These are phyloP conservation scores for Pyrus hybrid DNA, from an alignment of 331 rosid species.

Conservation along the genomic window DNA sequence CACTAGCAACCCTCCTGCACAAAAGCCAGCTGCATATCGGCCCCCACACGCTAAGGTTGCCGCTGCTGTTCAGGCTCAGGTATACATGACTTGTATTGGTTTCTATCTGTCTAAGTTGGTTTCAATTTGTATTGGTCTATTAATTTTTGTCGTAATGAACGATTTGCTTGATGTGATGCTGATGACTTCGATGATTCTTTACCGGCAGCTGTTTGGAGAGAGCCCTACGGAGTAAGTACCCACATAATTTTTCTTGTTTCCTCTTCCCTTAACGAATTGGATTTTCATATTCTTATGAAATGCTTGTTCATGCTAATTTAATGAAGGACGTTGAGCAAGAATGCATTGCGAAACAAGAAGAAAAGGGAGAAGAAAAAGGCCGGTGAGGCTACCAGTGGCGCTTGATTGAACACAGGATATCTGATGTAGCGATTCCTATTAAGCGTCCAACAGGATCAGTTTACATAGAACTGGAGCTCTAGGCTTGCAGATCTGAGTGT, in stretches of 20 bases:
- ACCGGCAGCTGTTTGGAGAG: constrained; percentile 69
- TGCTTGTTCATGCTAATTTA: constrained; percentile 4
- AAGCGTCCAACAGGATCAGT: neutral
- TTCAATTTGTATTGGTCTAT: too few species aligned
- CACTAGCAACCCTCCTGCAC: constrained; percentile 41
- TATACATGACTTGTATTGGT: constrained; percentile 16
- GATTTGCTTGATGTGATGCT: constrained; percentile 13
- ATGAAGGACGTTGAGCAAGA: constrained; percentile 71
- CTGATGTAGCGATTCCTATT: neutral
- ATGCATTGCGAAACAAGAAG: constrained; percentile 80
- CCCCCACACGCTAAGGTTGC: constrained; percentile 94
- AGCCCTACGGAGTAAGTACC: constrained; percentile 57
- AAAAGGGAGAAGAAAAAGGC: constrained; percentile 92
- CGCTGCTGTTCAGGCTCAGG: constrained; percentile 82
- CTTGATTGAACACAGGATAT: constrained; percentile 21
- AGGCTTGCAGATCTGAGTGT: neutral
- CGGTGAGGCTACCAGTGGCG: constrained; percentile 31
- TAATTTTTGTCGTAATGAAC: neutral
- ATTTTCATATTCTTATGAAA: constrained; percentile 6
- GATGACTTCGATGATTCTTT: constrained; percentile 20
- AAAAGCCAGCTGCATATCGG: constrained; percentile 87
- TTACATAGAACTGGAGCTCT: neutral
- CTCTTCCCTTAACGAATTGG: neutral
- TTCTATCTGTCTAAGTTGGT: neutral
- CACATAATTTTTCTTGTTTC: neutral